phyloP scores from a whole-genome alignment of 768 basidiomycete species.

The Hysterangium stoloniferum region DNA sequence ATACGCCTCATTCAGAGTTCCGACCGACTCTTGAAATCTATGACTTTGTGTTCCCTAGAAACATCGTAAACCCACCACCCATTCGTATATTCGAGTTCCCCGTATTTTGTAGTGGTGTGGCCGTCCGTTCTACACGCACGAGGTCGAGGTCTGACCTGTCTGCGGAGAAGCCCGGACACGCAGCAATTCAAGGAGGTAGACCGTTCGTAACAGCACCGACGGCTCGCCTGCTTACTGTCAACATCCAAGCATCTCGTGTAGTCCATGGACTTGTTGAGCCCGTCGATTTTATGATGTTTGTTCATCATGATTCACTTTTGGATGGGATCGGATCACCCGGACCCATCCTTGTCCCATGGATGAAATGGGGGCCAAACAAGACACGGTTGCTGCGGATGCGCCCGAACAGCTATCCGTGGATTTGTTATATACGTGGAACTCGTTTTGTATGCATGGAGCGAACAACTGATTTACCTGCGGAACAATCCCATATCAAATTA shows the following conservation, averaged over 20 bases:
- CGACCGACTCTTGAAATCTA: slow-evolving; percentile 3
- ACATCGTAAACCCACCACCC: not conserved
- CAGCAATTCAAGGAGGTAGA: not conserved
- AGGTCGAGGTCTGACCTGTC: slow-evolving; percentile 7
- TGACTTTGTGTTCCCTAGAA: not conserved
- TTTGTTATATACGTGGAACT: slow-evolving; percentile 49
- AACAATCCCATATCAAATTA: slow-evolving; percentile 43
- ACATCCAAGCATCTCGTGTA: slow-evolving; percentile 11
- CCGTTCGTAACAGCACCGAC: not conserved
- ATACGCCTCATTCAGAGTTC: slow-evolving; percentile 19
- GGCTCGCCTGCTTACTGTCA: not conserved
- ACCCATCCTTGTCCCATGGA: slow-evolving; percentile 32
- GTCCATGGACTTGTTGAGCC: slow-evolving; percentile 27
- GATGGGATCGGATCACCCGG: slow-evolving; percentile 16
- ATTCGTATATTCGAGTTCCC: slow-evolving; percentile 4
- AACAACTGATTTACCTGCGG: slow-evolving; percentile 13
- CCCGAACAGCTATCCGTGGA: slow-evolving; percentile 36
- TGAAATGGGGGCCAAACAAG: slow-evolving; percentile 42
- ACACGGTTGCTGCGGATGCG: slow-evolving; percentile 35
- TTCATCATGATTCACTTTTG: slow-evolving; percentile 33
- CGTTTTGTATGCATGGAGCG: slow-evolving; percentile 28
- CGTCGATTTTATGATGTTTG: slow-evolving; percentile 33
- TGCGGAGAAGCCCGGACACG: not conserved
- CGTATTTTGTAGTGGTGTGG: not conserved
- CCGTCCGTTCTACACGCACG: not conserved